These are phyloP conservation scores for Madurella fahalii DNA, from an alignment of 2,329 filamentous ascomycete species.

Conservation along the genomic window DNA sequence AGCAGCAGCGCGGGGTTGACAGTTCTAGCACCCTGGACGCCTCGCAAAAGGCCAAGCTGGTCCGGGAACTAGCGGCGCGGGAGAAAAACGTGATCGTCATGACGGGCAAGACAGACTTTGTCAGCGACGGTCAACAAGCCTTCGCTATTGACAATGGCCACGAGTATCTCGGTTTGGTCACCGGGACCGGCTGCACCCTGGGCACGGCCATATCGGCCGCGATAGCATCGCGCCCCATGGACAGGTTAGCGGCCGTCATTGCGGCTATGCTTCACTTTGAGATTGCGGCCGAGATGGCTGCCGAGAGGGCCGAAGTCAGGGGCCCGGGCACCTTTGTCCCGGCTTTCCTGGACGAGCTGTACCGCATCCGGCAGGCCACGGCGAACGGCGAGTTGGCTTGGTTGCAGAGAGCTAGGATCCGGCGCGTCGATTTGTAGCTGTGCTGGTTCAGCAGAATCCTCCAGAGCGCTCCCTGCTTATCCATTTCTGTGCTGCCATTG, in stretches of 20 bases:
- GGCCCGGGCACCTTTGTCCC: constrained; percentile 87
- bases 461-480: neutral
- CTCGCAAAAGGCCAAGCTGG: constrained; percentile 55
- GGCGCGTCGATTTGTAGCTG: constrained; percentile 1
- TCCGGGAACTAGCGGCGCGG: constrained; percentile 60
- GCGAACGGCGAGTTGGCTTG: constrained; percentile 46
- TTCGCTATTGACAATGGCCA: constrained; percentile 74
- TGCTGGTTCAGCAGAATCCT: neutral
- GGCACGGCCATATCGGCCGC: constrained; percentile 77
- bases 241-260: constrained; percentile 68
- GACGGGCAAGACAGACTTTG: constrained; percentile 73
- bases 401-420: constrained; percentile 35
- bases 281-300: constrained; percentile 64
- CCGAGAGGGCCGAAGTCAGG: constrained; percentile 56
- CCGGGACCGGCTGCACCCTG: constrained; percentile 79
- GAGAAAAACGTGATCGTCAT: constrained; percentile 73
- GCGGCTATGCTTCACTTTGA: constrained; percentile 76
- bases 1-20: constrained; percentile 81
- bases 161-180: constrained; percentile 63
- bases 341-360: constrained; percentile 72
- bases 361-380: constrained; percentile 45
- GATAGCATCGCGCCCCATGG: constrained; percentile 57
- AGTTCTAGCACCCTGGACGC: constrained; percentile 54
- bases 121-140: constrained; percentile 69
- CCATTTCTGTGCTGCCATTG: no score